Evolutionary conservation across 2,329 filamentous ascomycete genomes (phyloP).

Genomic region (Fusarium sp.): DNA sequence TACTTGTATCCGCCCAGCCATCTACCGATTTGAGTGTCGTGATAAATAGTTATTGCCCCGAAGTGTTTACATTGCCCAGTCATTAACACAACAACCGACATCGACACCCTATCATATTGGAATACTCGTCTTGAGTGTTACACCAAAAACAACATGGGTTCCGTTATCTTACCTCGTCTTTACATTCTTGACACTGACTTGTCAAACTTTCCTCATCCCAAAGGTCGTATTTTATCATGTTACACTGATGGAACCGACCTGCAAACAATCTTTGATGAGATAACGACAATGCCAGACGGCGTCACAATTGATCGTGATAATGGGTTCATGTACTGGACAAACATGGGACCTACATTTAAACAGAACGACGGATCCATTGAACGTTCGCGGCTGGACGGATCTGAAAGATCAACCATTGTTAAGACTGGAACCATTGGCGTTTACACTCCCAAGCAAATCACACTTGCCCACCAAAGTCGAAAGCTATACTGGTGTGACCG

Average conservation of each 20-base stretch:
- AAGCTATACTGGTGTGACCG: slow-evolving; percentile 26
- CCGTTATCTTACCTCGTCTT: neutral
- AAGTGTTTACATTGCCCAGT: too few relatives aligned
- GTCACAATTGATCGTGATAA: slow-evolving; percentile 3
- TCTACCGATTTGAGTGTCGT: too few relatives aligned
- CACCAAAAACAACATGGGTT: neutral
- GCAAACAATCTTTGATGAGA: neutral
- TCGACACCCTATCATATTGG: too few relatives aligned
- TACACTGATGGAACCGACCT: slow-evolving; percentile 7
- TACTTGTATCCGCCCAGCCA: too few relatives aligned
- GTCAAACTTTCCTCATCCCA: slow-evolving; percentile 1
- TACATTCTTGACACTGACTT: slow-evolving; percentile 15
- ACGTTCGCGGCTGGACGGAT: slow-evolving; percentile 5
- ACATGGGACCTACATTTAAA: slow-evolving; percentile 11
- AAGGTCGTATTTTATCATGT: slow-evolving; percentile 13
- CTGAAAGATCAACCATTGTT: neutral
- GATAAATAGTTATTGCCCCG: too few relatives aligned
- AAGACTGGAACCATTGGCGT: neutral
- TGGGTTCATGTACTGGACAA: slow-evolving; percentile 18
- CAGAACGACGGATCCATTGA: slow-evolving; percentile 12
- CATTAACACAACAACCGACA: too few relatives aligned
- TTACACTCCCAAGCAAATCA: neutral
- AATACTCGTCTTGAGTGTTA: neutral
- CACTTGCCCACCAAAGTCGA: neutral
- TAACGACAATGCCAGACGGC: slow-evolving; percentile 13